These are phyloP conservation scores for Mortierella antarctica DNA, from an alignment of 192 early-diverging fungal genomes.

Conservation along the genomic window DNA sequence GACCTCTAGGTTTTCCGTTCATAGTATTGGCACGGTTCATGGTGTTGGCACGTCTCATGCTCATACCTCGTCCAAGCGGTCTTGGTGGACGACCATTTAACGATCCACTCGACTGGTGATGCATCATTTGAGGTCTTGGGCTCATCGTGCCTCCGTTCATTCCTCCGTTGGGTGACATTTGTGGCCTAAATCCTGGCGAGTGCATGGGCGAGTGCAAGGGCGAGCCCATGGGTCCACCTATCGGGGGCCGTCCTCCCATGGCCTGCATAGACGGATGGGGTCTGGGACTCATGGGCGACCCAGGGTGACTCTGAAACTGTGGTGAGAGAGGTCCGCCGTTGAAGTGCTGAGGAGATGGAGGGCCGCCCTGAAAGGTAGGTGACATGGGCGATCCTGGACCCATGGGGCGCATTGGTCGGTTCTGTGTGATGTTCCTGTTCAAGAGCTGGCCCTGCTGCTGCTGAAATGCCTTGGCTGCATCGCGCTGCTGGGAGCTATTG, in stretches of 20 bases:
- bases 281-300: slow-evolving; percentile 5
- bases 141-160: not conserved
- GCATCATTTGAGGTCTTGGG: slow-evolving; percentile 22
- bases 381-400: slow-evolving; percentile 30
- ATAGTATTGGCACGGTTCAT: slow-evolving; percentile 32
- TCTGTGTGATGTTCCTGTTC: slow-evolving; percentile 32
- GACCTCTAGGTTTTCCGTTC: slow-evolving; percentile 26
- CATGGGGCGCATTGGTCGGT: slow-evolving; percentile 34
- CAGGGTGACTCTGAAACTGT: slow-evolving; percentile 9
- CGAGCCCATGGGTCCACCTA: slow-evolving; percentile 35
- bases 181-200: slow-evolving; percentile 23
- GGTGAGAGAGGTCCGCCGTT: slow-evolving; percentile 19
- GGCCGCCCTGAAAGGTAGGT: slow-evolving; percentile 19
- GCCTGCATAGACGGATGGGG: slow-evolving; percentile 25
- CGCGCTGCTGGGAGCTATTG: slow-evolving; percentile 33
- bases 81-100: slow-evolving; percentile 23
- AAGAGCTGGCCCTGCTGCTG: slow-evolving; percentile 18
- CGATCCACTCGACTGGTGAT: slow-evolving; percentile 8
- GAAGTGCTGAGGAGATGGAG: slow-evolving; percentile 21
- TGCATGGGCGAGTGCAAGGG: slow-evolving; percentile 16
- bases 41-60: slow-evolving; percentile 4
- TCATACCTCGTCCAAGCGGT: not conserved
- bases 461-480: slow-evolving; percentile 14
- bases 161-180: slow-evolving; percentile 19
- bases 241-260: slow-evolving; percentile 40